A percentile compares a stretch with the other conserved stretches of the same genome.
Evolutionary conservation across 257 asterid species (phyloP).

Genomic region (Solanum phureja): DNA sequence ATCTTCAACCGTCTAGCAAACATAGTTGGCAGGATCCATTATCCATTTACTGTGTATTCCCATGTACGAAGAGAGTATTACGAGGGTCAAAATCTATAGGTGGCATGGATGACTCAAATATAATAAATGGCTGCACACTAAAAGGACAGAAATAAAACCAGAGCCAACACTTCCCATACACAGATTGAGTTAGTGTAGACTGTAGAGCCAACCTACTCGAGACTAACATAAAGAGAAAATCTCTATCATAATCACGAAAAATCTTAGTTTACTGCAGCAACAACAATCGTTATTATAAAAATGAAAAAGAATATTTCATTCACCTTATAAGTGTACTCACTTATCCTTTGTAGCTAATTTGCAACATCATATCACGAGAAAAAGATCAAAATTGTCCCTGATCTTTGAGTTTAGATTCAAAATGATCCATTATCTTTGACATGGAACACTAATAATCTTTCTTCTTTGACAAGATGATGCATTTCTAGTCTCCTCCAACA

Average conservation of each 20-base stretch:
- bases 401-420: not conserved
- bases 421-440: not conserved
- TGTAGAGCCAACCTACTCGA: not conserved
- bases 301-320: not conserved
- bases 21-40: not conserved
- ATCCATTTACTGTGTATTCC: not conserved
- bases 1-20: not conserved
- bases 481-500: not conserved
- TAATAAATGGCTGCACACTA: not conserved
- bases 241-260: not conserved
- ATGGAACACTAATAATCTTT: not conserved
- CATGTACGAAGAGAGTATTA: not conserved
- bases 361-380: not conserved
- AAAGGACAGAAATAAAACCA: not conserved
- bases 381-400: not conserved
- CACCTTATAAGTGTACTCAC: not conserved
- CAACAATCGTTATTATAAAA: not conserved
- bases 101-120: not conserved
- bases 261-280: not conserved
- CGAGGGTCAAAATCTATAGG: not conserved
- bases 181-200: not conserved
- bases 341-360: not conserved
- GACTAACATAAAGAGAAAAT: not conserved
- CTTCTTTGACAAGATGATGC: not conserved
- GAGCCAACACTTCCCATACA: not conserved